Conservation (phyloP, 1,139 yeast species). For the Lodderomyces pseudojiufengensis region DNA sequence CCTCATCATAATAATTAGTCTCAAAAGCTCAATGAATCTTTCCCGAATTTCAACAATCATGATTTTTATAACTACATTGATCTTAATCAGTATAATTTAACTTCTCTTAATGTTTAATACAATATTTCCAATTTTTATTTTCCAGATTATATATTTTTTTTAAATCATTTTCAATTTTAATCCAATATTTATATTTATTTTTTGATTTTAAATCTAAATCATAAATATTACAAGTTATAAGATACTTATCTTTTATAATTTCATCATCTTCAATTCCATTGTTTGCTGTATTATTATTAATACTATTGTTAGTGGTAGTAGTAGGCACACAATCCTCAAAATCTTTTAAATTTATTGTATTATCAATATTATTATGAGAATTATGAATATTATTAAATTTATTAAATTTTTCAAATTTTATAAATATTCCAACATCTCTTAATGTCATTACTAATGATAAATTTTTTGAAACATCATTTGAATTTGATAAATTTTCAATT, state of each 20-base stretch:
- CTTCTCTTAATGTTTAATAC: slow-evolving; percentile 17
- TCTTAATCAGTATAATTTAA: too few species aligned
- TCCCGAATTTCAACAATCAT: too few species aligned
- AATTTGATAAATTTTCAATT: slow-evolving; percentile 31
- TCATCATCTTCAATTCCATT: slow-evolving; percentile 2
- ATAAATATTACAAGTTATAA: slow-evolving; percentile 38
- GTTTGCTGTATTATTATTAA: neutral
- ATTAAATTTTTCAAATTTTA: slow-evolving; percentile 38
- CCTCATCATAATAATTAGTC: too few species aligned
- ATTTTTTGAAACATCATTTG: slow-evolving; percentile 42
- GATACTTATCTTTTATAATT: slow-evolving; percentile 16
- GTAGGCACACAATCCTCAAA: too few species aligned
- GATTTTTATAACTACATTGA: too few species aligned
- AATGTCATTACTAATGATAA: slow-evolving; percentile 51
- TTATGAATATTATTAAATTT: slow-evolving; percentile 28
- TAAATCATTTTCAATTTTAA: slow-evolving; percentile 33
- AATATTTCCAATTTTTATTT: slow-evolving; percentile 37
- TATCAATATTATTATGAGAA: slow-evolving; percentile 32
- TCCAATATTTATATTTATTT: slow-evolving; percentile 42
- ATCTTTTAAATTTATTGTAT: slow-evolving; percentile 25
- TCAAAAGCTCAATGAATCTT: too few species aligned
- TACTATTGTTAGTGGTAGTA: neutral
- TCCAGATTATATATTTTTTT: slow-evolving; percentile 30
- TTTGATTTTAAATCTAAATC: slow-evolving; percentile 45
- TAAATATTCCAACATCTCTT: slow-evolving; percentile 52